Evolutionary conservation across 2,329 filamentous ascomycete species (phyloP), one percentile per base, ranked within the genome.

Genomic region (Fusarium sp.): DNA sequence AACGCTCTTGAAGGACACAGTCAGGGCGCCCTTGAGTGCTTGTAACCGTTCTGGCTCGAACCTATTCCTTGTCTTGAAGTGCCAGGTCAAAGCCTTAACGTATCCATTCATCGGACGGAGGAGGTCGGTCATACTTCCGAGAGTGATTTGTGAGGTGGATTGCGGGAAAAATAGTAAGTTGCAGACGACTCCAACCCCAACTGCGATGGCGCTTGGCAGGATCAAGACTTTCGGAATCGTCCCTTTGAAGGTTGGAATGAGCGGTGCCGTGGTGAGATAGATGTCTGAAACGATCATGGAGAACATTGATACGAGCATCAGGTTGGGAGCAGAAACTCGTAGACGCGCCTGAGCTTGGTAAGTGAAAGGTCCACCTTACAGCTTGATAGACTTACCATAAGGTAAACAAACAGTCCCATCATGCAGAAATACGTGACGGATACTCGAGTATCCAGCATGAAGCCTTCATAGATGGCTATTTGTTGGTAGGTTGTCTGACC

Each of bases 381-480:
- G 2, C 15, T 1, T 8, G 20, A 20, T 9, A 15, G 9, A 23
- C 60, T 42, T 66, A 66, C 63, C 58, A 73, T 37, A 0, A 73
- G 2, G 23, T 73, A 73, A 3, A 73, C 33, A 52, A 69, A 73
- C 11, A 73, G 41, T 1, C 64, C 68, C 12, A 71, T 69, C 70
- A 73, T 69, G 27, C 64, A 73, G 17, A 71, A 73, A 12, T 73
- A 73, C 2, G 71, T 73, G 40, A 71, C 46, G 1, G 64, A 55
- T 13, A 73, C 60, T 14, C 67, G 53, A 18, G 64, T 57, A 14
- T 73, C 70, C 6, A 73, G 14, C 67, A 73, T 71, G 5, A 59
- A 73, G 4, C 71, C 71, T 13, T 71, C 38, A 3, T 69, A 60
- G 14, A 73, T 56, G 26, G 60, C 41, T 6, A 73, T 41, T 14